Evolutionary conservation across 1,139 yeast genomes (phyloP).

Genomic region (Eremothecium coryli): DNA sequence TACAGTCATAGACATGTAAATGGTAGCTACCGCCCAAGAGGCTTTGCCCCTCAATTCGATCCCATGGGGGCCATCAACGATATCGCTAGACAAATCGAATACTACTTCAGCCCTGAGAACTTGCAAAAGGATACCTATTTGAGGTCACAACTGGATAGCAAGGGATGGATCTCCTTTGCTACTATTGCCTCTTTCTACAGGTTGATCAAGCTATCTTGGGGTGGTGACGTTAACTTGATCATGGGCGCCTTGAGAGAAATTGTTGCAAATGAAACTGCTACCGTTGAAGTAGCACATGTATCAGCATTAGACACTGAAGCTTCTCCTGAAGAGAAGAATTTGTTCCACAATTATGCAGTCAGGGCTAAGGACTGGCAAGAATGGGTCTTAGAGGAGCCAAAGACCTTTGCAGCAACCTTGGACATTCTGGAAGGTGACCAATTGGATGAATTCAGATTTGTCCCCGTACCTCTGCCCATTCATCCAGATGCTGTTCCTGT

Average conservation of each 20-base stretch:
- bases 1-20: constrained; percentile 21
- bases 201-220: constrained; percentile 29
- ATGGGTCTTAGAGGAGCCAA: constrained; percentile 22
- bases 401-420: constrained; percentile 12
- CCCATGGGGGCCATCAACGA: constrained; percentile 32
- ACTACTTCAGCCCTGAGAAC: constrained; percentile 83
- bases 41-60: constrained; percentile 18
- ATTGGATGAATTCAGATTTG: constrained; percentile 20
- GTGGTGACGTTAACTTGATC: constrained; percentile 28
- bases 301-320: background rate
- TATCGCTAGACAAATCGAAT: constrained; percentile 59
- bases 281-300: constrained; percentile 23
- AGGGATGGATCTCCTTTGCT: constrained; percentile 29
- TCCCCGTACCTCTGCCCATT: constrained; percentile 12
- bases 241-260: constrained; percentile 31
- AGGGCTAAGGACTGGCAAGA: constrained; percentile 26
- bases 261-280: constrained; percentile 24
- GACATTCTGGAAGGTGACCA: constrained; percentile 16
- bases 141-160: constrained; percentile 24
- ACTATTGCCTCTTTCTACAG: constrained; percentile 29
- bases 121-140: constrained; percentile 34
- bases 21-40: constrained; percentile 19
- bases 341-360: constrained; percentile 20
- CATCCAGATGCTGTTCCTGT: background rate
- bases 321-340: constrained; percentile 7